Evolutionary conservation across 2,329 filamentous ascomycete species (phyloP).

Genomic region (Penicillium sp.): DNA sequence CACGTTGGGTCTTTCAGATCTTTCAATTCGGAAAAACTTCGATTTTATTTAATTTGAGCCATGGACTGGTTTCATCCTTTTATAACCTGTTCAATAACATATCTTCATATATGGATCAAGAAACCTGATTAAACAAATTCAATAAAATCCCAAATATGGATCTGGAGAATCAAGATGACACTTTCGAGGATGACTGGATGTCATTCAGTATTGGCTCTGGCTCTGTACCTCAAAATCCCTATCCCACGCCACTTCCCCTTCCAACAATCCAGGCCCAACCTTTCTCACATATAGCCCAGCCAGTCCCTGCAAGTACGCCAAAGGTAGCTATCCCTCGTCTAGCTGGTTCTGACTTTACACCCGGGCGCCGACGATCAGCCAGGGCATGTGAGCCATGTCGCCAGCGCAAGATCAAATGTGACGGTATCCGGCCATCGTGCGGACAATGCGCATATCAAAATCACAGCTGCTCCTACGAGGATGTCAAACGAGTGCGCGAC

Average conservation of each 20-base stretch:
- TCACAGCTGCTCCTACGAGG: slow-evolving; percentile 29
- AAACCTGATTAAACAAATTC: background rate
- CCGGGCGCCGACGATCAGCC: slow-evolving; percentile 28
- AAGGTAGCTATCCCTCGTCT: slow-evolving; percentile 34
- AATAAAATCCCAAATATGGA: background rate
- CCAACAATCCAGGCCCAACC: background rate
- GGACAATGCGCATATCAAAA: slow-evolving; percentile 28
- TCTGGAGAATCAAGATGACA: background rate
- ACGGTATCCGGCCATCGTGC: slow-evolving; percentile 29
- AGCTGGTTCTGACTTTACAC: slow-evolving; percentile 14
- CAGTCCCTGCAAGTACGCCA: background rate
- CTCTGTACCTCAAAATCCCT: background rate
- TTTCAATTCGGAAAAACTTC: too few relatives aligned
- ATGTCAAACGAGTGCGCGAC: slow-evolving; percentile 37
- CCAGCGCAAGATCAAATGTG: slow-evolving; percentile 37
- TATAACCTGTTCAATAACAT: background rate
- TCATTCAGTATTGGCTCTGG: background rate
- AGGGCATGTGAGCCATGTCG: slow-evolving; percentile 38
- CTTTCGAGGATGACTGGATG: background rate
- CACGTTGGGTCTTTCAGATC: too few relatives aligned
- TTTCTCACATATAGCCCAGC: background rate
- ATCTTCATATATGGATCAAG: background rate
- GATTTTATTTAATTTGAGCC: too few relatives aligned
- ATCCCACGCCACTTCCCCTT: background rate
- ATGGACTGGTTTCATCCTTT: background rate